These are phyloP conservation scores for Teunomyces atbi DNA, from an alignment of 805 yeast species.

Conservation along the genomic window DNA sequence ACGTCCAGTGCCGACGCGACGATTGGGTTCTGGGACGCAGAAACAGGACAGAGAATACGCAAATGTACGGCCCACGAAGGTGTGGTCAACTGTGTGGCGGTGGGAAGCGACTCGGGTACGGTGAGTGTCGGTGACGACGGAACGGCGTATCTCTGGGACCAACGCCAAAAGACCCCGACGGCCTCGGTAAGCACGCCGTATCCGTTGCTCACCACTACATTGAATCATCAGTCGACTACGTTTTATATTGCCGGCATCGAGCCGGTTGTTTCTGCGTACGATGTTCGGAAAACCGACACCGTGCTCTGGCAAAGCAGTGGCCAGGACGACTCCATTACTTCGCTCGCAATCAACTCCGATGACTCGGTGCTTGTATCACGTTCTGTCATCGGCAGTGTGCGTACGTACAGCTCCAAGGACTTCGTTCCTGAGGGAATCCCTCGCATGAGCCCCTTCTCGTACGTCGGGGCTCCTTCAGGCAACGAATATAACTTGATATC, in stretches of 20 bases:
- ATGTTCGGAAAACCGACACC: constrained; percentile 42
- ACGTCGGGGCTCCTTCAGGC: constrained; percentile 58
- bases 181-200: constrained; percentile 43
- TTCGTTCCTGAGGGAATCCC: constrained; percentile 38
- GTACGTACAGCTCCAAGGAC: constrained; percentile 54
- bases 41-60: constrained; percentile 52
- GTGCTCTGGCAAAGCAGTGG: constrained; percentile 47
- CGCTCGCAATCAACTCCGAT: constrained; percentile 48
- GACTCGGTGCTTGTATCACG: constrained; percentile 49
- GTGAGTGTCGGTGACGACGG: constrained; percentile 70
- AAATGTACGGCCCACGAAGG: constrained; percentile 52
- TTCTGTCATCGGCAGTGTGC: constrained; percentile 56
- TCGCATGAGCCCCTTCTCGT: constrained; percentile 45
- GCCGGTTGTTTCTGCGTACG: constrained; percentile 59
- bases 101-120: constrained; percentile 28
- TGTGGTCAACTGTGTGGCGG: constrained; percentile 56
- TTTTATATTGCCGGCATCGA: constrained; percentile 68
- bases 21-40: constrained; percentile 60
- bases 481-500: constrained; percentile 52
- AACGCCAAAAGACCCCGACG: constrained; percentile 48
- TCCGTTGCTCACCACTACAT: constrained; percentile 54
- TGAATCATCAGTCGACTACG: constrained; percentile 36
- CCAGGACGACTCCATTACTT: constrained; percentile 54
- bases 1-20: constrained; percentile 63
- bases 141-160: constrained; percentile 60